Evolutionary conservation across 176 grass and related monocot species (phyloP), one percentile per base, ranked within the genome.

Genomic region (Zoysia pacifica): DNA sequence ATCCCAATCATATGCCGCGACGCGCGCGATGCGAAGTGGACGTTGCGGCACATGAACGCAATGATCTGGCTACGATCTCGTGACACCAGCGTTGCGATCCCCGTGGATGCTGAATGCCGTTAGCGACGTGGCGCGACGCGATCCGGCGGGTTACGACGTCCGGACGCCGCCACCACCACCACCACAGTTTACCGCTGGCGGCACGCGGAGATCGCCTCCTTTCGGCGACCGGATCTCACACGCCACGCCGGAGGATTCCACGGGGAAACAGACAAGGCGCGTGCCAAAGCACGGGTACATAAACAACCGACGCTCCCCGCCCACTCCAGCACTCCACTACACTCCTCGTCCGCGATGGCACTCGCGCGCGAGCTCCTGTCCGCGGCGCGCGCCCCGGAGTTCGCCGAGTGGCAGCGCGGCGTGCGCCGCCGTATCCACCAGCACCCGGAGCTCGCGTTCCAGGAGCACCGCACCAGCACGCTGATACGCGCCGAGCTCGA

Each of bases 371-470:
- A 89, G 28, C 78, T 97, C 49, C 84, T 91, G 65, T 82, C 76
- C 20, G 60, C 74, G 63, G 94, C 94, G 18, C 87, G 87, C 3
- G 77, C 47, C 65, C 66, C 87, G 53, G 88, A 14, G 67, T 97
- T 97, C 89, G 78, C 47, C 4, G 86, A 67, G 72, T 97, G 94
- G 91, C 37, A 90, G 75, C 62, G 20, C 11, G 51, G 81, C 11
- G 70, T 85, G 35, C 84, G 89, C 11, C 83, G 94, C 38, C 80
- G 49, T 16, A 77, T 93, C 73, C 94, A 97, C 87, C 86, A 90
- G 83, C 87, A 89, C 63, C 94, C 94, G 72, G 94, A 97, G 82
- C 77, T 97, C 16, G 86, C 87, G 1, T 97, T 97, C 80, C 79
- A 90, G 86, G 94, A 97, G 72, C 76, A 81, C 75, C 78, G 81